Percentiles rank a stretch among this genome's conserved stretches.
Evolutionary conservation across 1,284 basidiomycete species (phyloP).

Genomic region (Leccinum angustisporum): DNA sequence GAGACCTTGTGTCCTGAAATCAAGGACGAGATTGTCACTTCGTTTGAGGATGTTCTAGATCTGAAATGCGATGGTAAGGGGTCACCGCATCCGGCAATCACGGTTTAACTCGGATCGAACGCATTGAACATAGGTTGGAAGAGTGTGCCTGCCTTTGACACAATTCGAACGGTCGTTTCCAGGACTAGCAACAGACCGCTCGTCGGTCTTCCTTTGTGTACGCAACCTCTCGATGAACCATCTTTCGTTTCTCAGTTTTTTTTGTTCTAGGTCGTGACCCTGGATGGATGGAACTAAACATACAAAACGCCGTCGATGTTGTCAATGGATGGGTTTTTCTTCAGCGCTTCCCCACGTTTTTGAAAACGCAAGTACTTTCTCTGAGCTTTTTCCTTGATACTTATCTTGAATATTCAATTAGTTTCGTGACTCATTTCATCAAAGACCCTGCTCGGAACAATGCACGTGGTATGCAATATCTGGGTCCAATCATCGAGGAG

Average conservation of each 20-base stretch:
- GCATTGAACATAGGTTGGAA: not conserved
- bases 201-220: not conserved
- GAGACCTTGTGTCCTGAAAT: constrained; percentile 28
- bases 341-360: not conserved
- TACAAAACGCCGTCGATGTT: not conserved
- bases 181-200: not conserved
- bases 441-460: constrained; percentile 5
- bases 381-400: not conserved
- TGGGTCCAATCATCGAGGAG: constrained; percentile 40
- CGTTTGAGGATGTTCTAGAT: constrained; percentile 30
- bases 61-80: constrained; percentile 18
- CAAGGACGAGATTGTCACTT: constrained; percentile 33
- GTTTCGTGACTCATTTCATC: not conserved
- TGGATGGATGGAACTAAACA: not conserved
- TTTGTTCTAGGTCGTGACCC: not conserved
- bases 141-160: not conserved
- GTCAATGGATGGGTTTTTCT: not conserved
- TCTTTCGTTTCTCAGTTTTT: not conserved
- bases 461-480: constrained; percentile 22
- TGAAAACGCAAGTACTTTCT: not conserved
- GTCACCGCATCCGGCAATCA: not conserved
- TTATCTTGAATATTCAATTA: not conserved
- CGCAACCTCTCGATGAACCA: not conserved
- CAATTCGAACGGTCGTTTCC: not conserved
- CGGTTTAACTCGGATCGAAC: not conserved